Percentiles rank a stretch among this genome's conserved stretches.
Evolutionary conservation across 2,329 filamentous ascomycete genomes (phyloP).

Genomic region (Acephala macrosclerotiorum): DNA sequence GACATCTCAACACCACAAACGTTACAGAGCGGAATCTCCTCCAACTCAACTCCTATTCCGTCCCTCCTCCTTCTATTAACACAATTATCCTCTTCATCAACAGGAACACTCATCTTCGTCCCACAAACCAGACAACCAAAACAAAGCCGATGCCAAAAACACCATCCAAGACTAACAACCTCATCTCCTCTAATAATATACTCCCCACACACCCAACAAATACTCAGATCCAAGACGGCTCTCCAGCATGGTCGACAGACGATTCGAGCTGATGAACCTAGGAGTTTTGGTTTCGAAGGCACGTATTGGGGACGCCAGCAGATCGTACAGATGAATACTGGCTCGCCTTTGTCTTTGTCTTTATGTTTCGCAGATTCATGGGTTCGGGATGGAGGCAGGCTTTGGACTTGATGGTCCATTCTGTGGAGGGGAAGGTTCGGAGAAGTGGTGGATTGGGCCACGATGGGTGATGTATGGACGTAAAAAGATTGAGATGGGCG

Average conservation of each 20-base stretch:
- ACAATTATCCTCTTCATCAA: slow-evolving; percentile 10
- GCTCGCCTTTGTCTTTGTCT: slow-evolving; percentile 7
- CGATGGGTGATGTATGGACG: neutral
- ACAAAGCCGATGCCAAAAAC: slow-evolving; percentile 64
- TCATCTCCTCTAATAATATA: slow-evolving; percentile 60
- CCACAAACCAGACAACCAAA: slow-evolving; percentile 64
- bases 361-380: neutral
- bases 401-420: neutral
- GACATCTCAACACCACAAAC: slow-evolving; percentile 51
- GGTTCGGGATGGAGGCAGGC: neutral
- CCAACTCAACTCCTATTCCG: slow-evolving; percentile 50
- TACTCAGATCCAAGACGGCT: slow-evolving; percentile 58
- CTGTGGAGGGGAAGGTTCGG: neutral
- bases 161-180: slow-evolving; percentile 65
- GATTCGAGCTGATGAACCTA: slow-evolving; percentile 57
- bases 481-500: neutral
- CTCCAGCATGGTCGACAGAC: slow-evolving; percentile 56
- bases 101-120: slow-evolving; percentile 45
- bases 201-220: slow-evolving; percentile 66
- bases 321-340: slow-evolving; percentile 62
- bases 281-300: slow-evolving; percentile 46
- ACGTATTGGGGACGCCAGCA: slow-evolving; percentile 54
- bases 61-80: slow-evolving; percentile 8
- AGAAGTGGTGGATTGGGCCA: neutral
- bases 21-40: slow-evolving; percentile 57